Conservation (phyloP, 495 filamentous ascomycete species). For the Lasiosphaeris hirsuta region DNA sequence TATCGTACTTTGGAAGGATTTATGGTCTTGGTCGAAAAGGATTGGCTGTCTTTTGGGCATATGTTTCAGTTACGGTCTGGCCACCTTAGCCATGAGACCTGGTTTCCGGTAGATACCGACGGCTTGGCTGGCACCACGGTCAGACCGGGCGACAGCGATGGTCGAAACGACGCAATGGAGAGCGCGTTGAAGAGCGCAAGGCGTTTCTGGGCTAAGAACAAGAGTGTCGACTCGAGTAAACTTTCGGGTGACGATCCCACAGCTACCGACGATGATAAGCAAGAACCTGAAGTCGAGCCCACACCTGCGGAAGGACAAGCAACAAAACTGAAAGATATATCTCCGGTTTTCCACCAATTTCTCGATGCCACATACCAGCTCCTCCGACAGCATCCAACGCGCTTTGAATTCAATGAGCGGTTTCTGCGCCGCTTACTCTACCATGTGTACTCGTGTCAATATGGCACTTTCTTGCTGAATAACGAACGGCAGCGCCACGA, state of each 20-base stretch:
- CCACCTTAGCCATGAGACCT: slow-evolving; percentile 84
- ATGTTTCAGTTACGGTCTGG: slow-evolving; percentile 92
- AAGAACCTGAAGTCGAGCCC: slow-evolving; percentile 8
- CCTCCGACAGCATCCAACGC: slow-evolving; percentile 76
- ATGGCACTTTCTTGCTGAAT: slow-evolving; percentile 94
- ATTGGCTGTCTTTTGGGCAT: slow-evolving; percentile 96
- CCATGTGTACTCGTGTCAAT: slow-evolving; percentile 94
- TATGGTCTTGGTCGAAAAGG: slow-evolving; percentile 92
- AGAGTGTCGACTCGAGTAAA: slow-evolving; percentile 62
- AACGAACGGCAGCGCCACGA: slow-evolving; percentile 86
- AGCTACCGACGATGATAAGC: slow-evolving; percentile 43
- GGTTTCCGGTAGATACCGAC: slow-evolving; percentile 86
- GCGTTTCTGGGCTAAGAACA: slow-evolving; percentile 81
- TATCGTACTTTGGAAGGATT: slow-evolving; percentile 95
- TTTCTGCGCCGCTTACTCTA: slow-evolving; percentile 89
- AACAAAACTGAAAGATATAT: slow-evolving; percentile 72
- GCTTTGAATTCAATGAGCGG: slow-evolving; percentile 96
- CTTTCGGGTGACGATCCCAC: slow-evolving; percentile 54
- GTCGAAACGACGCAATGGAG: slow-evolving; percentile 73
- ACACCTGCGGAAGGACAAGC: slow-evolving; percentile 37
- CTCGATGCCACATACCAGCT: slow-evolving; percentile 94
- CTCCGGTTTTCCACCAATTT: slow-evolving; percentile 98
- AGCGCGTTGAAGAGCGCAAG: slow-evolving; percentile 84
- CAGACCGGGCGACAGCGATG: slow-evolving; percentile 52
- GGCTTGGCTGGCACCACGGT: slow-evolving; percentile 50